Conservation (phyloP, 495 filamentous ascomycete genomes). For the Aspergillus conjunctus region DNA sequence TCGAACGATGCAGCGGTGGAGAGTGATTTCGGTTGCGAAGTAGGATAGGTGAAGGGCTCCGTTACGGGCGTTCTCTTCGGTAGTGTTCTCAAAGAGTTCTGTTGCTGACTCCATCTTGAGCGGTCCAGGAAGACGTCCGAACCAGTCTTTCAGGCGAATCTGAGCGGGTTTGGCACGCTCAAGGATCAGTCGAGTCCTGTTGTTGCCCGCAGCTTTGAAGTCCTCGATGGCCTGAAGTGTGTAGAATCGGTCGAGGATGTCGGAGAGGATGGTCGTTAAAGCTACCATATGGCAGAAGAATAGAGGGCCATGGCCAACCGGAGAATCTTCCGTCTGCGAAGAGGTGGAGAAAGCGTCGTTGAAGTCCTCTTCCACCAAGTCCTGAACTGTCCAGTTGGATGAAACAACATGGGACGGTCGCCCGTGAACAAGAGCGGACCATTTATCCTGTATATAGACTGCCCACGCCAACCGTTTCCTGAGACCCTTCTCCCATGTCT, state of each 20-base stretch:
- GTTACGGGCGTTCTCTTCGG: slow-evolving; percentile 45
- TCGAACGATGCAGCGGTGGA: slow-evolving; percentile 62
- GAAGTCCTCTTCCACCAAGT: slow-evolving; percentile 56
- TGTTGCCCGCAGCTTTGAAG: slow-evolving; percentile 49
- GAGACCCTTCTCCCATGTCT: slow-evolving; percentile 56
- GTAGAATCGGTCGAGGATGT: slow-evolving; percentile 63
- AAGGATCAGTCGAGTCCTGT: slow-evolving; percentile 56
- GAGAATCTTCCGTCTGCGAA: slow-evolving; percentile 37
- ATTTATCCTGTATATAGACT: slow-evolving; percentile 63
- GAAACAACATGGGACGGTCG: slow-evolving; percentile 57
- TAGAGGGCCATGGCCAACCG: slow-evolving; percentile 48
- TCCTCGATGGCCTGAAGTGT: slow-evolving; percentile 58
- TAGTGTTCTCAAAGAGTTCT: slow-evolving; percentile 45
- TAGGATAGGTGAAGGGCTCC: slow-evolving; percentile 63
- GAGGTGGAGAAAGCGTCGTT: slow-evolving; percentile 39
- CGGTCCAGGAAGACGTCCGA: slow-evolving; percentile 51
- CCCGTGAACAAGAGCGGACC: slow-evolving; percentile 58
- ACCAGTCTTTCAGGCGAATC: slow-evolving; percentile 62
- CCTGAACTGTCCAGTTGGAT: slow-evolving; percentile 59
- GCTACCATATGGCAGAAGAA: slow-evolving; percentile 62
- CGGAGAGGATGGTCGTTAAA: slow-evolving; percentile 61
- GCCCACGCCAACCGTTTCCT: slow-evolving; percentile 62
- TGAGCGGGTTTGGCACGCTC: slow-evolving; percentile 64
- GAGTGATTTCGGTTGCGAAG: slow-evolving; percentile 63
- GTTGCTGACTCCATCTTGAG: slow-evolving; percentile 57